Base-by-base conservation (phyloP, 2,329 filamentous ascomycete genomes). In the Ceratocystis harringtonii region DNA sequence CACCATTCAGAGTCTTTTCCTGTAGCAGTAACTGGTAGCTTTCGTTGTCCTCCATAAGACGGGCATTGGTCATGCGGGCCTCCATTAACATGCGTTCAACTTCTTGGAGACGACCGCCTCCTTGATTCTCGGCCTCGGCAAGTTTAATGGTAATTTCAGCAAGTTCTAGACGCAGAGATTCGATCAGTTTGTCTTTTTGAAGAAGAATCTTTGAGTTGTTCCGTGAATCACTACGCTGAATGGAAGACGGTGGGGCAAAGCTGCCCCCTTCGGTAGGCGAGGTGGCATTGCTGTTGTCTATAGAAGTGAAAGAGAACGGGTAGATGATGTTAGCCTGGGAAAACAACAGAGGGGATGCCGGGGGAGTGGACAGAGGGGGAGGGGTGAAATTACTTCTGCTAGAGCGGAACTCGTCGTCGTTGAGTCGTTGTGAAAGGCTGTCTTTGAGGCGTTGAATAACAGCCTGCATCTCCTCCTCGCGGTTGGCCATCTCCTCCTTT, bases 11-110 rank as follows among this genome's bases (percentile, higher is more conserved):
- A 1, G 94, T 97, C 80, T 91, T 92, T 75, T 97, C 92, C 72
- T 91, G 90, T 28, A 99, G 84, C 19, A 99, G 84, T 45, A 97
- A 82, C 76, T 97, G 92, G 76, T 96, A 99, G 76, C 91, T 95
- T 76, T 99, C 94, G 72, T 97, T 97, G 75, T 99, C 94, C 76
- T 99, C 94, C 89, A 96, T 94, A 69, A 99, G 79, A 58, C 92
- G 85, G 66, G 94, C 94, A 73, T 97, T 99, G 70, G 91, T 88
- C 88, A 97, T 94, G 71, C 92, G 90, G 48, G 90, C 87, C 73
- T 97, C 92, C 76, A 96, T 85, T 63, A 97, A 82, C 69, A 89
- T 84, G 71, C 88, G 87, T 76, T 97, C 92, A n/a, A 97, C 83
- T 75, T 96, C 90, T 70, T 90, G 88, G 72, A 96, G 78, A 32